Base-by-base conservation (phyloP, 2,329 filamentous ascomycete genomes). In the Calonectria henricotiae region DNA sequence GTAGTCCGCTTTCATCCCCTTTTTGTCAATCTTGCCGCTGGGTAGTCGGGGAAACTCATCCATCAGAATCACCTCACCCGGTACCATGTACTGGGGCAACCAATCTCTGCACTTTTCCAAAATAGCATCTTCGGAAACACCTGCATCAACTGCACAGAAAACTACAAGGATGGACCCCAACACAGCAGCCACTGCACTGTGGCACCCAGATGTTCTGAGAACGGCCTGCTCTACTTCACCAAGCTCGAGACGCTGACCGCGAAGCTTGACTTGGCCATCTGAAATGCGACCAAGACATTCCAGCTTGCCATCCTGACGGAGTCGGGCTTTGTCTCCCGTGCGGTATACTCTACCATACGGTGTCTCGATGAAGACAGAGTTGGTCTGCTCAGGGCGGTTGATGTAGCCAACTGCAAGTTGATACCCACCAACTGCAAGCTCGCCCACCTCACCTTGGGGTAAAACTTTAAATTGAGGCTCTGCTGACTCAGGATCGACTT, bases 21-120 rank as follows among this genome's bases (percentile, higher is more conserved):
- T 92, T 62, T 90, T 90, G 77, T 98, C 93, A 15, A 95, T 87
- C 78, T 98, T 98, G 0, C 95, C 95, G 0, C 94, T 97, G 2
- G 94, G 86, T 23, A 98, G 84, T 63, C 92, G 90, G 0, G 94
- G 94, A 67, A 98, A 91, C 9, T 87, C 84, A 0, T 86, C 74
- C 71, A 93, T 82, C 1, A 93, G 77, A 0, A 94, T 80, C 27
- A 97, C 83, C 71, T 97, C 92, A 4, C 89, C 88, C 0, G 95
- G 95, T 1, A 97, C 83, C 95, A 98, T 98, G 78, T 92, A 96
- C 4, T 86, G 85, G 0, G 95, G 94, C 1, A 98, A 86, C 94
- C 94, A 97, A 62, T 87, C 86, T 62, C 86, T 87, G 81, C 94
- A 97, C 5, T 85, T 88, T 17, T 85, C 78, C 37, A 89, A 77